phyloP scores from a whole-genome alignment of 2,329 filamentous ascomycete genomes.

The Arachnomyces sp. region DNA sequence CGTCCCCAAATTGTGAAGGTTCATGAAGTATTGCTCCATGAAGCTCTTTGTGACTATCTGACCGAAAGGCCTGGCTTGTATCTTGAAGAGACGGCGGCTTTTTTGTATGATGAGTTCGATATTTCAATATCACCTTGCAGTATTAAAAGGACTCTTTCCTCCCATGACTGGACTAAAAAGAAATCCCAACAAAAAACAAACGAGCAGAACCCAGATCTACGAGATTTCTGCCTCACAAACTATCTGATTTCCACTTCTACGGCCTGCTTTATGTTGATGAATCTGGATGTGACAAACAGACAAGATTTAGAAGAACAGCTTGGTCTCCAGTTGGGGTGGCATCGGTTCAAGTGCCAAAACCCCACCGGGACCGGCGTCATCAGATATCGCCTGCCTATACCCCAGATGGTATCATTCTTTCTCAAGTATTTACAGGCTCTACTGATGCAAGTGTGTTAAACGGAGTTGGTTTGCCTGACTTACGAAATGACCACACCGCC shows the following conservation, averaged over 20 bases:
- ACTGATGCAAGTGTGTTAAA: constrained; percentile 25
- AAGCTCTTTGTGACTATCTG: constrained; percentile 23
- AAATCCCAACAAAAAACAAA: constrained; percentile 20
- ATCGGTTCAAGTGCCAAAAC: constrained; percentile 17
- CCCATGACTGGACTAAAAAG: constrained; percentile 26
- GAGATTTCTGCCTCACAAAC: constrained; percentile 26
- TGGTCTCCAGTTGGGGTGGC: constrained; percentile 28
- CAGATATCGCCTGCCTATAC: constrained; percentile 28
- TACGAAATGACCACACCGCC: too few relatives aligned
- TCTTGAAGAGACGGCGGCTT: constrained; percentile 23
- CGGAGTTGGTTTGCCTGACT: too few relatives aligned
- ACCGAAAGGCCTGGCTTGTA: constrained; percentile 25
- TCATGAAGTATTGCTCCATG: constrained; percentile 18
- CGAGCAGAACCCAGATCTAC: constrained; percentile 26
- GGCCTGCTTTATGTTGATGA: constrained; percentile 27
- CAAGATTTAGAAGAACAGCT: constrained; percentile 23
- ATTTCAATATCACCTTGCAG: constrained; percentile 11
- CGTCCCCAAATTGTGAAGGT: constrained; percentile 9
- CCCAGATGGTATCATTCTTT: constrained; percentile 23
- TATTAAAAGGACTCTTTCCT: constrained; percentile 19
- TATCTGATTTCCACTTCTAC: constrained; percentile 18
- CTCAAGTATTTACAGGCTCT: constrained; percentile 22
- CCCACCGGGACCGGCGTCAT: constrained; percentile 17
- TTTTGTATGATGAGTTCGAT: constrained; percentile 22
- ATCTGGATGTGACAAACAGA: constrained; percentile 26